phyloP scores from a whole-genome alignment of 2,329 filamentous ascomycete species.

The Ceratocystis cubensis region DNA sequence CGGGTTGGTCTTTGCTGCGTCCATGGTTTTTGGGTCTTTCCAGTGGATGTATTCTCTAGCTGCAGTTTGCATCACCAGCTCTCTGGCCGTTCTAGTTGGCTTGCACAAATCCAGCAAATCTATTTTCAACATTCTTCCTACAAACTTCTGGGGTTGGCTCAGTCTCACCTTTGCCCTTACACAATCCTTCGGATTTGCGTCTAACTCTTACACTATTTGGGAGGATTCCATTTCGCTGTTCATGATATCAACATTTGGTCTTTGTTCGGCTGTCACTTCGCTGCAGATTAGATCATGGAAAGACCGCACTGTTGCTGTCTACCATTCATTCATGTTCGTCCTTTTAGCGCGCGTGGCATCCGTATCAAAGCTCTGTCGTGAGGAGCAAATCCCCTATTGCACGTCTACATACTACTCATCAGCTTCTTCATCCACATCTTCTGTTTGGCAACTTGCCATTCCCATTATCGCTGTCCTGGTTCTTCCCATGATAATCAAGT shows the following conservation, averaged over 20 bases:
- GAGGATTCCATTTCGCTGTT: conserved; percentile 91
- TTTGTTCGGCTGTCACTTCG: conserved; percentile 61
- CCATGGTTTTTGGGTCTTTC: conserved; percentile 28
- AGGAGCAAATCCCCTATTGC: conserved; percentile 98
- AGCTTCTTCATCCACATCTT: conserved; percentile 79
- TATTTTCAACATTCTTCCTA: conserved; percentile 48
- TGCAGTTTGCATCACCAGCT: conserved; percentile 36
- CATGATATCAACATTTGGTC: conserved; percentile 77
- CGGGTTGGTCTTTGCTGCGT: conserved; percentile 27
- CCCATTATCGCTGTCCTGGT: conserved; percentile 61
- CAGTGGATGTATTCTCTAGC: conserved; percentile 28
- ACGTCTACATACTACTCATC: conserved; percentile 92
- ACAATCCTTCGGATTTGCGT: conserved; percentile 86
- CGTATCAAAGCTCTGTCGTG: conserved; percentile 81
- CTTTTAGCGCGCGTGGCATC: conserved; percentile 68
- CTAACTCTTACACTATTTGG: conserved; percentile 98
- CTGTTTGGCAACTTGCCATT: conserved; percentile 74
- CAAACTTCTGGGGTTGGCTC: conserved; percentile 79
- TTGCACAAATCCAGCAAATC: conserved; percentile 35
- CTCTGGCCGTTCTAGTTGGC: conserved; percentile 31
- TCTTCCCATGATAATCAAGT: conserved; percentile 63
- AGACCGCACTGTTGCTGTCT: conserved; percentile 64
- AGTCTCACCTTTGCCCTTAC: conserved; percentile 68
- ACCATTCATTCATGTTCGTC: conserved; percentile 76
- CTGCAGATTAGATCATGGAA: conserved; percentile 54